A percentile compares a stretch with the other conserved stretches of the same genome.
Conservation (phyloP, 2,329 filamentous ascomycete species). For the Paecilomyces dactylethromorphus region DNA sequence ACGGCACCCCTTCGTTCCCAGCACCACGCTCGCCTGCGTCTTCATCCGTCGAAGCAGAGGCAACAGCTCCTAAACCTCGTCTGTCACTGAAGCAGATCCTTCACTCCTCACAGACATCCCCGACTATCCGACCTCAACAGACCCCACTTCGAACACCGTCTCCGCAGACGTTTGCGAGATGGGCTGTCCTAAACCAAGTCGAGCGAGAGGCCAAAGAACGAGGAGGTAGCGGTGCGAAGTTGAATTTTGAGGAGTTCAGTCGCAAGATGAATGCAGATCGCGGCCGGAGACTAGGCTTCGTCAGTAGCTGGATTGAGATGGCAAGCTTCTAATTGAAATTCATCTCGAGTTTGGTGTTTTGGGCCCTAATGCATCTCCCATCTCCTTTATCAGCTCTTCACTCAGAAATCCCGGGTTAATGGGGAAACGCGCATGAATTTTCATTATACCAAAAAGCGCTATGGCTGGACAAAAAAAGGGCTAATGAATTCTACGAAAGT, state of each 20-base stretch:
- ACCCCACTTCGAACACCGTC: constrained; percentile 18
- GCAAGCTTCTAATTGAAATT: constrained; percentile 45
- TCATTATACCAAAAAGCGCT: background rate
- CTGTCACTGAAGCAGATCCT: constrained; percentile 27
- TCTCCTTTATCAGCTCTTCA: background rate
- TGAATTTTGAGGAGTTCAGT: constrained; percentile 76
- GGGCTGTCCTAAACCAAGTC: constrained; percentile 51
- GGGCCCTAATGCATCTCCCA: background rate
- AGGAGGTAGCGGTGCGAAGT: constrained; percentile 67
- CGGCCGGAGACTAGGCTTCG: constrained; percentile 65
- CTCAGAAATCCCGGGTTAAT: background rate
- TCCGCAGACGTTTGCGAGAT: constrained; percentile 36
- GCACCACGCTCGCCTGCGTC: constrained; percentile 23
- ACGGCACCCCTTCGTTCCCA: constrained; percentile 23
- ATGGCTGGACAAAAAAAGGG: background rate
- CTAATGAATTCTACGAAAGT: background rate
- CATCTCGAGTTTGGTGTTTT: background rate
- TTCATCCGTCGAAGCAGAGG: constrained; percentile 25
- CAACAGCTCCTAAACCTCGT: constrained; percentile 26
- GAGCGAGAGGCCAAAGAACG: constrained; percentile 66
- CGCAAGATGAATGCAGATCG: constrained; percentile 63
- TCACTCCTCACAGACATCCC: constrained; percentile 14
- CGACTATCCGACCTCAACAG: constrained; percentile 11
- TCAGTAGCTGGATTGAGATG: constrained; percentile 86
- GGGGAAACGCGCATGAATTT: background rate